Evolutionary conservation across 2,329 filamentous ascomycete genomes (phyloP).

Genomic region (Aspergillus persii): DNA sequence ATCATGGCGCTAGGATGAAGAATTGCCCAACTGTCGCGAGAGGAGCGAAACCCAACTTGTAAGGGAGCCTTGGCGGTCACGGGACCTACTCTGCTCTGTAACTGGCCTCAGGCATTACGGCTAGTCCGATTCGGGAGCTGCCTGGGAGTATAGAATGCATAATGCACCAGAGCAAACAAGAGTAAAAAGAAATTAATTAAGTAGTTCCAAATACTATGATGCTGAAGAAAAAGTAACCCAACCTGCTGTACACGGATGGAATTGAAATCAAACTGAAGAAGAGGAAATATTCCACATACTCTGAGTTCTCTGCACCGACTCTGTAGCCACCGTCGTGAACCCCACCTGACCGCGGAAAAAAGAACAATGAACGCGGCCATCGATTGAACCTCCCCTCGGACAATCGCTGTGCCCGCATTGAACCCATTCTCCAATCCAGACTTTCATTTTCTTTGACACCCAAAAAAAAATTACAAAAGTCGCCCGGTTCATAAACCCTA

Average conservation of each 20-base stretch:
- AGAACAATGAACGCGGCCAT: conserved; percentile 1
- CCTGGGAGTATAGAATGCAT: not conserved
- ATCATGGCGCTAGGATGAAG: not conserved
- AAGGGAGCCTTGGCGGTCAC: not conserved
- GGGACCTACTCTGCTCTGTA: not conserved
- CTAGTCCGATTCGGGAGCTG: not conserved
- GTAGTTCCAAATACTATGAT: not conserved
- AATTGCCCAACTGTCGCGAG: no score
- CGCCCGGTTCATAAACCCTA: not conserved
- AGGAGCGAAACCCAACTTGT: not conserved
- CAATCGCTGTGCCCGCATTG: not conserved
- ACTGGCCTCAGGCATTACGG: not conserved
- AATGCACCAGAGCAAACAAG: not conserved
- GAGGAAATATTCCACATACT: not conserved
- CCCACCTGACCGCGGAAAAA: conserved; percentile 6
- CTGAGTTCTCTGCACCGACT: no score
- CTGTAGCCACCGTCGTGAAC: not conserved
- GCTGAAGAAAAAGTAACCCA: not conserved
- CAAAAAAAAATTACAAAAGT: not conserved
- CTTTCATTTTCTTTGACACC: no score
- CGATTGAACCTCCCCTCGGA: not conserved
- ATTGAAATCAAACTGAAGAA: not conserved
- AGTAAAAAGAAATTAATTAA: not conserved
- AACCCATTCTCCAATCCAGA: not conserved
- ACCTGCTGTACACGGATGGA: not conserved